Percentiles rank a stretch among this genome's conserved stretches.
Evolutionary conservation across 2,329 filamentous ascomycete species (phyloP).

Genomic region (Talaromyces verruculosus): DNA sequence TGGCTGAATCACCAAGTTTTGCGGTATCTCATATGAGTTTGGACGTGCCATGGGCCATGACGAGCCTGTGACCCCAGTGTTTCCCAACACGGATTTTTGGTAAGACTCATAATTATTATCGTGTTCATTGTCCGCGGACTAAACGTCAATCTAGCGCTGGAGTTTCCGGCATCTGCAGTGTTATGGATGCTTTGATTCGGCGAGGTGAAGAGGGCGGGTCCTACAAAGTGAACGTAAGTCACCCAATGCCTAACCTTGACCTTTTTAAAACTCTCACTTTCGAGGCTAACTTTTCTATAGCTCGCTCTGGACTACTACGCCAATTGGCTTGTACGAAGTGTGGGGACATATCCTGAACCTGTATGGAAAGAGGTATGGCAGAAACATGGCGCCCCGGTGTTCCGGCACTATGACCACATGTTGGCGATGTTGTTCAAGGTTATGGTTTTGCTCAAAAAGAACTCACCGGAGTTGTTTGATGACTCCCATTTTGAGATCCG

Average conservation of each 20-base stretch:
- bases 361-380: constrained; percentile 53
- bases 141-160: constrained; percentile 24
- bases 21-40: constrained; percentile 49
- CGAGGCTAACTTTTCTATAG: neutral
- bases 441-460: constrained; percentile 42
- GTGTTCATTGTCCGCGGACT: neutral
- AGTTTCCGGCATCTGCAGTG: constrained; percentile 41
- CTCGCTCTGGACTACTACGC: constrained; percentile 46
- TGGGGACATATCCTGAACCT: constrained; percentile 41
- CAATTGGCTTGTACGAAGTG: constrained; percentile 41
- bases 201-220: constrained; percentile 43
- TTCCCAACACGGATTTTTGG: constrained; percentile 49
- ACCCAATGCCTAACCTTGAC: neutral
- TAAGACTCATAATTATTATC: neutral
- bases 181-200: constrained; percentile 45
- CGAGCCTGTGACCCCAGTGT: constrained; percentile 47
- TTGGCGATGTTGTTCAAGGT: constrained; percentile 39
- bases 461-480: constrained; percentile 43
- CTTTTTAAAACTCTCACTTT: neutral
- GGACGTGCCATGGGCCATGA: constrained; percentile 50
- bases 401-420: constrained; percentile 55
- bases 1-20: constrained; percentile 13
- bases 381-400: constrained; percentile 47
- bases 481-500: constrained; percentile 51
- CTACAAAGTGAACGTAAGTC: constrained; percentile 42